Base-by-base conservation (phyloP, 371 early-diverging fungal genomes). In the Apophysomyces sp. region DNA sequence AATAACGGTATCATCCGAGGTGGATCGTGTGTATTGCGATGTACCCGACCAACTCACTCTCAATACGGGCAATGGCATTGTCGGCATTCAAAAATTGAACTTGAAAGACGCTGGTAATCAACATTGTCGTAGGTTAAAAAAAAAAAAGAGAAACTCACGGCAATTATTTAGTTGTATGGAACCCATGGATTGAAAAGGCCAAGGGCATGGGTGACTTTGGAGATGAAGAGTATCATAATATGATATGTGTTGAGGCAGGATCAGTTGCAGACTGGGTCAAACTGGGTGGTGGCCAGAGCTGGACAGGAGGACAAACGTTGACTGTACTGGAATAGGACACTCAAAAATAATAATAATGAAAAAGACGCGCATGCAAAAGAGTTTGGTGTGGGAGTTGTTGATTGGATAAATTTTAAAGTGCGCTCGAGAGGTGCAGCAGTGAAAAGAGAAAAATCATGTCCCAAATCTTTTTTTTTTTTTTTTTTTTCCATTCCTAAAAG, bases 121-220 rank as follows among this genome's bases (percentile, higher is more conserved):
- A 21, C 18, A n/a, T n/a, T n/a, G 11, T 29, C 21, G 24, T 26
- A 34, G 15, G 15, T 26, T 8, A 59, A 29, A 34, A 37, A 60
- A 27, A 44, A 7, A 65, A 41, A 58, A 44, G 16, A 15, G 39
- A 29, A 54, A 52, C 34, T 18, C 26, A 57, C 15, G 36, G 34
- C 55, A 57, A 16, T 51, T 15, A 12, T 34, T 41, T 78, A 82
- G 97, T 97, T 52, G 91, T 98, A 31, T 98, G 98, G 98, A 98
- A 98, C 66, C 96, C 96, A 8, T 97, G 97, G 97, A 77, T 78
- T 15, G 95, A 93, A 30, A 94, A 94, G 78, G 88, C 97, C 11
- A 81, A 84, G 52, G 88, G 76, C 24, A 93, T 97, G 93, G 83
- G 83, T 15, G 98, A 98, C 69, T 94, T 97, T 75, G 93, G 80